These are phyloP conservation scores for Ceratorhiza oryzae-sativae DNA, from an alignment of 1,284 basidiomycete genomes.

Conservation along the genomic window DNA sequence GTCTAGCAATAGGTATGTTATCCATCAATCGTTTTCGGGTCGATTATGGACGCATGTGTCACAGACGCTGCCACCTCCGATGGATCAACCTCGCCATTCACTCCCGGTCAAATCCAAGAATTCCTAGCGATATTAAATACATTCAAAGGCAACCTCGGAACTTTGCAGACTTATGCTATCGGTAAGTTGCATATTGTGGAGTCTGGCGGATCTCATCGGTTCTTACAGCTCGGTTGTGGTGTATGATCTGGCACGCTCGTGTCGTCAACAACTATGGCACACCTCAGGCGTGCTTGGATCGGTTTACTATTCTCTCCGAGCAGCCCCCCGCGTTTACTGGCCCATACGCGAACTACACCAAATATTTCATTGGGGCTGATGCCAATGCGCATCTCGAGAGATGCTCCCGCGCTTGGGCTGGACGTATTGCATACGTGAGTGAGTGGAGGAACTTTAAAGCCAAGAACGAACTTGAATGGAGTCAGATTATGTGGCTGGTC, in stretches of 20 bases:
- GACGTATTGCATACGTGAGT: slow-evolving; percentile 19
- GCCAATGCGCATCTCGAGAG: neutral
- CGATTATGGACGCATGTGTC: neutral
- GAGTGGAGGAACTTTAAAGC: slow-evolving; percentile 23
- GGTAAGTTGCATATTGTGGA: neutral
- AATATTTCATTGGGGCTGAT: neutral
- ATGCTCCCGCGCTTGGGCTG: slow-evolving; percentile 4
- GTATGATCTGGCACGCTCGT: slow-evolving; percentile 33
- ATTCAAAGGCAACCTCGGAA: neutral
- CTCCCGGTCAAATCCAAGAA: neutral
- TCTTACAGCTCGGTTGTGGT: slow-evolving; percentile 15
- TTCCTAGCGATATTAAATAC: neutral
- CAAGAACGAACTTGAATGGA: slow-evolving; percentile 29
- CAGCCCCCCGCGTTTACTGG: neutral
- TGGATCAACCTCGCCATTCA: slow-evolving; percentile 11
- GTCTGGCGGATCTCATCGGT: too few relatives aligned
- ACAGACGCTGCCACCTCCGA: slow-evolving; percentile 12
- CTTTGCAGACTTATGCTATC: slow-evolving; percentile 7
- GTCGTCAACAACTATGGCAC: slow-evolving; percentile 18
- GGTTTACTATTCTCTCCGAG: neutral
- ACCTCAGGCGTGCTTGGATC: slow-evolving; percentile 7
- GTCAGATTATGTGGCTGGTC: slow-evolving; percentile 4
- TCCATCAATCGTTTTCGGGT: neutral
- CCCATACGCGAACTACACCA: neutral
- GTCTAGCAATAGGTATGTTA: neutral